phyloP scores from a whole-genome alignment of 1,139 yeast genomes.

The Tardiomyces digboiensis region DNA sequence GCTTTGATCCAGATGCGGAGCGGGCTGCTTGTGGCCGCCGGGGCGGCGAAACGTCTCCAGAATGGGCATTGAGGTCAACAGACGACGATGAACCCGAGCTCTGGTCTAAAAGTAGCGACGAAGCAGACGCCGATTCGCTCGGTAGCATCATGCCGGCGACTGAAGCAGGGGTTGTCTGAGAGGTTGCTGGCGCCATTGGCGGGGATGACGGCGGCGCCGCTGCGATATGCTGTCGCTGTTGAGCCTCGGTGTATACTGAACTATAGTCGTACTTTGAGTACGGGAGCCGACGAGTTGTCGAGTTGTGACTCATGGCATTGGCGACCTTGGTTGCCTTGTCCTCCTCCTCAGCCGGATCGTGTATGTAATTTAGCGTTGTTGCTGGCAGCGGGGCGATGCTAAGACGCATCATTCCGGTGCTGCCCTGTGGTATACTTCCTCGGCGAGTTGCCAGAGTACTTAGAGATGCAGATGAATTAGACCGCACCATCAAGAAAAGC shows the following conservation, averaged over 20 bases:
- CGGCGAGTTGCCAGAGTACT: constrained; percentile 12
- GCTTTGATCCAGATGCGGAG: background rate
- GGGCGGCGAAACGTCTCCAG: background rate
- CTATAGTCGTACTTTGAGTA: constrained; percentile 75
- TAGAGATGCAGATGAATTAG: constrained; percentile 27
- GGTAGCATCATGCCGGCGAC: background rate
- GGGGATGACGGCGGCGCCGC: background rate
- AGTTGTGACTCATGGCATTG: constrained; percentile 62
- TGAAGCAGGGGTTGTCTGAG: background rate
- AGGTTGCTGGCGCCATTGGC: background rate
- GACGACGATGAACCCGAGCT: background rate
- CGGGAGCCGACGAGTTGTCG: constrained; percentile 67
- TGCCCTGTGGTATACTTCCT: too few relatives aligned
- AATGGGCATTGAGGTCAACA: background rate
- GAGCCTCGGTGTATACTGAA: constrained; percentile 44
- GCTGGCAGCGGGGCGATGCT: constrained; percentile 75
- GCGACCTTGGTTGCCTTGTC: constrained; percentile 31
- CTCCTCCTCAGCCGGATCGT: constrained; percentile 56
- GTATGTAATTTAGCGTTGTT: constrained; percentile 68
- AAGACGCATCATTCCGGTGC: constrained; percentile 11
- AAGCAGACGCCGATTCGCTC: background rate
- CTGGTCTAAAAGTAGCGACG: background rate
- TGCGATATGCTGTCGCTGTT: background rate
- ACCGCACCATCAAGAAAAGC: constrained; percentile 45
- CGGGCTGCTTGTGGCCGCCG: background rate